A percentile compares a stretch with the other conserved stretches of the same genome.
Conservation (phyloP, 2,329 filamentous ascomycete species). For the Clonostachys byssicola region DNA sequence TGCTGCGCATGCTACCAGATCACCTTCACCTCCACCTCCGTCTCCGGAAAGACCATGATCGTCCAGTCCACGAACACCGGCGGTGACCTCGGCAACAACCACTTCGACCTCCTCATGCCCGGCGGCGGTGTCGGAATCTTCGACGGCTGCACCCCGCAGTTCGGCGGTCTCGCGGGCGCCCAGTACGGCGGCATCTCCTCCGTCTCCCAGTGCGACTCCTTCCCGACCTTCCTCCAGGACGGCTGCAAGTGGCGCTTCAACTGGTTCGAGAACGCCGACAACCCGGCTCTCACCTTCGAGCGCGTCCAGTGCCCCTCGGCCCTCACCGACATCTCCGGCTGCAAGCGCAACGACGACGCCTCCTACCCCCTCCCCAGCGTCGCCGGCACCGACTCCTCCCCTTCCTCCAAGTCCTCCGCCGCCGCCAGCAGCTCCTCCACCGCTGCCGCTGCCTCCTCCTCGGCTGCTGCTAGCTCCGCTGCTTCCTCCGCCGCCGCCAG, state of each 20-base stretch:
- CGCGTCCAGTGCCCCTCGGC: conserved; percentile 51
- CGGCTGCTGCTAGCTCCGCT: too few species aligned
- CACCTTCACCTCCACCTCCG: conserved; percentile 44
- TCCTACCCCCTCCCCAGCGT: conserved; percentile 11
- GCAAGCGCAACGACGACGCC: conserved; percentile 21
- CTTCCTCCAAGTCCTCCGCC: neutral
- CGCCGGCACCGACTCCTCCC: neutral
- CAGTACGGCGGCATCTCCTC: conserved; percentile 54
- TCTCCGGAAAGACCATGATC: conserved; percentile 58
- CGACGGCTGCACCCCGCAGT: conserved; percentile 46
- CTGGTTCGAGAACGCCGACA: conserved; percentile 57
- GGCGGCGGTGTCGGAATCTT: conserved; percentile 52
- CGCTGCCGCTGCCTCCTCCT: too few species aligned
- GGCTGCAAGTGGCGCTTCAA: conserved; percentile 63
- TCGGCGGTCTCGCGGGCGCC: conserved; percentile 36
- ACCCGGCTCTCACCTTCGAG: conserved; percentile 49
- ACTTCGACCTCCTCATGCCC: conserved; percentile 54
- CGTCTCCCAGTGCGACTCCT: conserved; percentile 43
- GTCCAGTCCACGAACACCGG: conserved; percentile 63
- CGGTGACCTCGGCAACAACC: conserved; percentile 48
- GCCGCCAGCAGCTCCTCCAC: too few species aligned
- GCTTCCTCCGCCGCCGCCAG: too few species aligned
- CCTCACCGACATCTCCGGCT: conserved; percentile 34
- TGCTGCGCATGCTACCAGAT: conserved; percentile 63
- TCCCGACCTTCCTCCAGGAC: conserved; percentile 47